phyloP scores from a whole-genome alignment of 23 red algal species.

The Gracilariopsis chorda region DNA sequence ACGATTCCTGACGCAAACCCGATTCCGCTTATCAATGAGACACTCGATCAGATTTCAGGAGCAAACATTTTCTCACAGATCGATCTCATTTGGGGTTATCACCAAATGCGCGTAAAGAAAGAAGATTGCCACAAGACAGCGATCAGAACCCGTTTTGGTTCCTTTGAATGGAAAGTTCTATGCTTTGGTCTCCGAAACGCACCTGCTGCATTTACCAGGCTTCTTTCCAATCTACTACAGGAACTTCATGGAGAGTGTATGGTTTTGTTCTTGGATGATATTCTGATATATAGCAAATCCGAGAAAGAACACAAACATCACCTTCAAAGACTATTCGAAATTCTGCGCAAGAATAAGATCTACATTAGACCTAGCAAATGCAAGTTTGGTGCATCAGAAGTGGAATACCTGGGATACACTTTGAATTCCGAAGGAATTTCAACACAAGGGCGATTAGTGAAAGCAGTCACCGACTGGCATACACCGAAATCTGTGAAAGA shows the following conservation, averaged over 20 bases:
- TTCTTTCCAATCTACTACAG: background rate
- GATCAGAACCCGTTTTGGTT: background rate
- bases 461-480: background rate
- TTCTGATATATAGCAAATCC: background rate
- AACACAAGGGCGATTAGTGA: background rate
- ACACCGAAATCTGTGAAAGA: background rate
- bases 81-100: background rate
- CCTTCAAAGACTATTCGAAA: background rate
- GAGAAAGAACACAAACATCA: background rate
- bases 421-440: background rate
- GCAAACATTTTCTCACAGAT: background rate
- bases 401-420: background rate
- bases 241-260: background rate
- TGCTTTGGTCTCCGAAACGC: slow-evolving; percentile 2
- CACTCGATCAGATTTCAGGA: background rate
- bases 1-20: background rate
- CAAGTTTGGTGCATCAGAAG: background rate
- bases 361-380: background rate
- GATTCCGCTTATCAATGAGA: background rate
- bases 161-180: background rate
- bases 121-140: background rate
- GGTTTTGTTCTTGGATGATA: background rate
- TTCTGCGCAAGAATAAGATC: background rate
- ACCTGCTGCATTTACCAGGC: background rate
- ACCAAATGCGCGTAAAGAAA: background rate